Percentiles rank a stretch among this genome's conserved stretches.
Evolutionary conservation across 163 green algal genomes (phyloP).

Genomic region (Scenedesmus sp.): DNA sequence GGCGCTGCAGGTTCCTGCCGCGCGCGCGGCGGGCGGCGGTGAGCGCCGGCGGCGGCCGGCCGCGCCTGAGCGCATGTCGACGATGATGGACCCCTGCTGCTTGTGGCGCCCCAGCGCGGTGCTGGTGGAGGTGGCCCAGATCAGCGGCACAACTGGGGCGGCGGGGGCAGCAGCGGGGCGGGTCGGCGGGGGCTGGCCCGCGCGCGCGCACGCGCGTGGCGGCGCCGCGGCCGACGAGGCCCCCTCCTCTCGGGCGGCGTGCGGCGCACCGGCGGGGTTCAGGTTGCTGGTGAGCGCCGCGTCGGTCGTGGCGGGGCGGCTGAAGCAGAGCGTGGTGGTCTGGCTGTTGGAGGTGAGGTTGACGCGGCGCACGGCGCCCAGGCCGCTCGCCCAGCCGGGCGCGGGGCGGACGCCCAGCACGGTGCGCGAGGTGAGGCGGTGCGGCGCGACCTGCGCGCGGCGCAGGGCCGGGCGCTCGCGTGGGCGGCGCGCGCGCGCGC

Average conservation of each 20-base stretch:
- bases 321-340: slow-evolving; percentile 34
- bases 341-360: slow-evolving; percentile 21
- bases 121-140: slow-evolving; percentile 20
- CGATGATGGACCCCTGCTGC: slow-evolving; percentile 1
- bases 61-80: slow-evolving; percentile 28
- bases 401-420: neutral
- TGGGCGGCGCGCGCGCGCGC: no score
- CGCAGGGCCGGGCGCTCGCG: no score
- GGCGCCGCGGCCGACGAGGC: no score
- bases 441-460: slow-evolving; percentile 10
- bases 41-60: no score
- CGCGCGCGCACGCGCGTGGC: no score
- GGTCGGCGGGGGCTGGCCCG: neutral
- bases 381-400: slow-evolving; percentile 9
- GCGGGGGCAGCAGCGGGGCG: neutral
- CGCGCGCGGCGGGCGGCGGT: no score
- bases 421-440: neutral
- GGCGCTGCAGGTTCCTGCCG: no score
- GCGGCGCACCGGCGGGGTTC: slow-evolving; percentile 16
- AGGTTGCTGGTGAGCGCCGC: slow-evolving; percentile 8
- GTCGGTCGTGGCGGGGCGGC: neutral
- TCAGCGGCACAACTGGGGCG: slow-evolving; percentile 24
- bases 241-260: neutral
- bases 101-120: neutral
- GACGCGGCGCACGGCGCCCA: slow-evolving; percentile 24